Evolutionary conservation across 495 filamentous ascomycete genomes (phyloP), one percentile per base, ranked within the genome.

Genomic region (Penicillium atrosanguineum): DNA sequence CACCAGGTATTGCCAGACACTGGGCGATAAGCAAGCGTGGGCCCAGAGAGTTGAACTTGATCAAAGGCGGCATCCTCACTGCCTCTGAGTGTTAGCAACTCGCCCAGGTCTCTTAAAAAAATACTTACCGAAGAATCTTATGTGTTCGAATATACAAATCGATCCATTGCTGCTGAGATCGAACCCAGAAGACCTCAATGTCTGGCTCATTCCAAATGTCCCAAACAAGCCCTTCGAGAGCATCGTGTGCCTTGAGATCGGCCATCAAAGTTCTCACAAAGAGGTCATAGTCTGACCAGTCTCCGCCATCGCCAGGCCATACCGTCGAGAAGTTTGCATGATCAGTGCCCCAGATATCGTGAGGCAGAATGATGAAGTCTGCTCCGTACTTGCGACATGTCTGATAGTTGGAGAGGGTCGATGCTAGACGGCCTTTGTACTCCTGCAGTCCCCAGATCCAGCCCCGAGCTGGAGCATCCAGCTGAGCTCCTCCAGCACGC

Each of bases 171-270:
- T 61, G 55, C 46, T 59, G 55, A 15, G 46, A 25, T 6, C 69
- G 65, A 6, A 20, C 15, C 72, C 72, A 76, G 53, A 76, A 77
- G 5, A 49, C 48, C 8, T 25, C 34, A 15, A 62, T 44, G 21
- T 76, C 74, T 14, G 72, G 68, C 55, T 78, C 74, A 53, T 76
- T 78, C 74, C 74, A 78, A 20, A 71, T 66, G 53, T 76, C 72
- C 25, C 60, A 56, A 15, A 68, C 62, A 8, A 73, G 53, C 5
- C 65, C 68, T 20, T 64, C 59, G 2, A 63, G 55, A 36, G 67
- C 65, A 44, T 62, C 41, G 39, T 72, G 63, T 6, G 53, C 55
- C 14, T 65, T 62, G 44, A 77, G 59, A 44, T 74, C 70, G 0
- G 50, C 39, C 19, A 70, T 61, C 9, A 70, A 46, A 18, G 62